phyloP scores from a whole-genome alignment of 495 filamentous ascomycete species.

The Penicillium bovifimosum region DNA sequence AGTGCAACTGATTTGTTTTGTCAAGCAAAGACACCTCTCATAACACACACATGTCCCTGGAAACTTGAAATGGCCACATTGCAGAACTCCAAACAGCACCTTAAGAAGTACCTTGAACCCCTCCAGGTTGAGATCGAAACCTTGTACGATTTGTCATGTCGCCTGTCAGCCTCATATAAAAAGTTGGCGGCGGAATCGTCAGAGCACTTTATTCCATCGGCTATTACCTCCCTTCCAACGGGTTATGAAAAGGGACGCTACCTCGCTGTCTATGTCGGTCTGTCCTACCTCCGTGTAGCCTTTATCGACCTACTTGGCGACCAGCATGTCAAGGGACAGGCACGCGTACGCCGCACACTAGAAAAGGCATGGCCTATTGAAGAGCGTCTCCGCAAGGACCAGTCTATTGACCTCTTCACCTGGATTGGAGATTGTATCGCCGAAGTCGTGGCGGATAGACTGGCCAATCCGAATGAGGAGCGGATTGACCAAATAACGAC shows the following conservation, averaged over 20 bases:
- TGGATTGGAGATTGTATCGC: conserved; percentile 73
- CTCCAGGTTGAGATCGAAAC: conserved; percentile 23
- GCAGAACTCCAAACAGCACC: not conserved
- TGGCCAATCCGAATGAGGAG: conserved; percentile 27
- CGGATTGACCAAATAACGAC: conserved; percentile 51
- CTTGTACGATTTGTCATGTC: conserved; percentile 50
- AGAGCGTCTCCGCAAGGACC: conserved; percentile 62
- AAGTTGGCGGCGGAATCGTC: conserved; percentile 53
- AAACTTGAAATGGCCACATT: not conserved
- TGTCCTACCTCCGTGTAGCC: conserved; percentile 67
- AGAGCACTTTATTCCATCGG: conserved; percentile 67
- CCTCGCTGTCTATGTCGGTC: conserved; percentile 68
- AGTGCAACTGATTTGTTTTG: too few relatives aligned
- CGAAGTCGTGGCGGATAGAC: conserved; percentile 52
- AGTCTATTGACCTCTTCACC: conserved; percentile 60
- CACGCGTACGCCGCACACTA: conserved; percentile 48
- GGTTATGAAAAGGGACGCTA: conserved; percentile 57
- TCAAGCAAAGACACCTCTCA: not conserved
- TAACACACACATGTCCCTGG: not conserved
- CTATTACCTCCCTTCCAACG: conserved; percentile 60
- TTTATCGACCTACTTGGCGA: conserved; percentile 60
- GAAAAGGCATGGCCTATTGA: conserved; percentile 70
- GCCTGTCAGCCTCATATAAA: conserved; percentile 51
- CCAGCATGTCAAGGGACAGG: conserved; percentile 20
- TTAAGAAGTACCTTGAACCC: conserved; percentile 21